Conservation (phyloP, 805 yeast species). For the Torulaspora indica region DNA sequence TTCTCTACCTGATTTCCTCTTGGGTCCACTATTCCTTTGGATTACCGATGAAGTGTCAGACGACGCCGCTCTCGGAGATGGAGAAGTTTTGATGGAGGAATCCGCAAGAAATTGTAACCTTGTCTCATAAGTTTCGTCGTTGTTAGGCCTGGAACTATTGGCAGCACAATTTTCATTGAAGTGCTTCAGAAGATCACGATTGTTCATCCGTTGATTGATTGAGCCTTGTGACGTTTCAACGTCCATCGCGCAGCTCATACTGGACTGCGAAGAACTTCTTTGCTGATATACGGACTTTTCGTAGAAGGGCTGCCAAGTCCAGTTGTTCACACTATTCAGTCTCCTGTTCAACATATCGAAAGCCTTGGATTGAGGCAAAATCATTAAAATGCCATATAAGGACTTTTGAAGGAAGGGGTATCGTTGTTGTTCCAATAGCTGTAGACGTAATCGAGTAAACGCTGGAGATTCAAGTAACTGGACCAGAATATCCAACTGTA, state of each 20-base stretch:
- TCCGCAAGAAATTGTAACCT: constrained; percentile 12
- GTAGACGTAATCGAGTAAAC: constrained; percentile 78
- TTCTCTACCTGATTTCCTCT: constrained; percentile 7
- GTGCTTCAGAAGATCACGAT: constrained; percentile 31
- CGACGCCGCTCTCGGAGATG: constrained; percentile 6
- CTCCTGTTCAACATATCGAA: constrained; percentile 77
- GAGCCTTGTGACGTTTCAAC: constrained; percentile 24
- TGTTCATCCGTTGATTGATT: constrained; percentile 27
- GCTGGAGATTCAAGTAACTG: constrained; percentile 91
- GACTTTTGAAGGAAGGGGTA: constrained; percentile 81
- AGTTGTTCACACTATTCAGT: constrained; percentile 42
- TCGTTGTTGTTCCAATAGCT: constrained; percentile 79
- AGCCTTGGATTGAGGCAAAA: constrained; percentile 89
- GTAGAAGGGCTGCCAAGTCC: constrained; percentile 23
- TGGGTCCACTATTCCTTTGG: constrained; percentile 14
- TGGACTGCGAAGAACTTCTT: constrained; percentile 10
- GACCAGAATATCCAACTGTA: constrained; percentile 84
- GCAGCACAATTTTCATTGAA: constrained; percentile 27
- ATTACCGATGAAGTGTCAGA: constrained; percentile 17
- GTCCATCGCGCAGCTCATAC: constrained; percentile 12
- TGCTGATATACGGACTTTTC: constrained; percentile 7
- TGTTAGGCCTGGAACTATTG: constrained; percentile 9
- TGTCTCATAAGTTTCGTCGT: constrained; percentile 15
- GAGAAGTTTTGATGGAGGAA: constrained; percentile 5
- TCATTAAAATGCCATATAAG: constrained; percentile 86